phyloP scores from a whole-genome alignment of 306 rosid genomes.

The Adenanthera pavonina region DNA sequence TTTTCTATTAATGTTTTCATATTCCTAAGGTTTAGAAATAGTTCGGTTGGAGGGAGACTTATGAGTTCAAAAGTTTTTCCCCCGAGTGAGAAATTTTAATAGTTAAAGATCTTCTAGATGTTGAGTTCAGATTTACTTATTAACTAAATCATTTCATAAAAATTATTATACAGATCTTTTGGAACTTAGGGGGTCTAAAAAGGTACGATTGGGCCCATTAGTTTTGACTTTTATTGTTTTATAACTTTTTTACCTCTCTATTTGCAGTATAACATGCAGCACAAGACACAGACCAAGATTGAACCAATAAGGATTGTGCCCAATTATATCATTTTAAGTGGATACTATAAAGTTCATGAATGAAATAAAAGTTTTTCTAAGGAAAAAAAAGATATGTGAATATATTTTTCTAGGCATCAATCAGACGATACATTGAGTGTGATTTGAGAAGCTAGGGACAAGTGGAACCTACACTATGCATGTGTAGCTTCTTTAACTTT shows the following conservation, averaged over 20 bases:
- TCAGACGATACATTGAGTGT: not conserved
- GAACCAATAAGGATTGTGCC: not conserved
- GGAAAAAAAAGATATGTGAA: not conserved
- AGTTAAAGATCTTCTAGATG: not conserved
- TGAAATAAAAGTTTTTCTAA: not conserved
- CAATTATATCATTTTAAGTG: not conserved
- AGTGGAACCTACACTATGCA: not conserved
- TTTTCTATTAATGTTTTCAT: not conserved
- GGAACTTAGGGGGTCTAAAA: not conserved
- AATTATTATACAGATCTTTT: not conserved
- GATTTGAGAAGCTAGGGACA: not conserved
- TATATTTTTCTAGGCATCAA: not conserved
- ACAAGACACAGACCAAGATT: not conserved
- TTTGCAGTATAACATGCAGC: no score
- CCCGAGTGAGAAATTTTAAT: not conserved
- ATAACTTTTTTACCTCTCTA: not conserved
- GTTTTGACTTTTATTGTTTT: not conserved
- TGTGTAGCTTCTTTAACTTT: not conserved
- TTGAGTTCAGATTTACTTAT: not conserved
- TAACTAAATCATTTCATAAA: not conserved
- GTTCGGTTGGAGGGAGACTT: not conserved
- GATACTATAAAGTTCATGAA: no score
- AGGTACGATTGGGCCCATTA: constrained; percentile 6
- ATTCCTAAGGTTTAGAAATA: not conserved
- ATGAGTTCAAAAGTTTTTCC: not conserved